Percentiles rank a stretch among this genome's conserved stretches.
These are phyloP conservation scores for Aspergillus nomiae DNA, from an alignment of 2,329 filamentous ascomycete species.

Conservation along the genomic window DNA sequence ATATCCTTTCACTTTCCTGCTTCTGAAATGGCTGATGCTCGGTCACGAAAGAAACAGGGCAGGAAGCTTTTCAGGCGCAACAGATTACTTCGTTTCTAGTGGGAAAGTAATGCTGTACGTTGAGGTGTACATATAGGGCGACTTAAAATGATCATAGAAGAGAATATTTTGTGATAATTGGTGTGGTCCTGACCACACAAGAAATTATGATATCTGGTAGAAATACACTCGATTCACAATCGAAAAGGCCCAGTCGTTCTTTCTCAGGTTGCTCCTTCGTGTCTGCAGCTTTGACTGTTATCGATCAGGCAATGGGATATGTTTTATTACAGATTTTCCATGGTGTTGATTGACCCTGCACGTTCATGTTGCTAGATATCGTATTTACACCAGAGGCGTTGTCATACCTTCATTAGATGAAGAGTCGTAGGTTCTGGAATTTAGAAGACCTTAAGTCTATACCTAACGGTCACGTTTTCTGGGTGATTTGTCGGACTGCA, in stretches of 20 bases:
- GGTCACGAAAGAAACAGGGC: not conserved
- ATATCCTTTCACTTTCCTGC: not conserved
- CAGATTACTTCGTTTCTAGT: not conserved
- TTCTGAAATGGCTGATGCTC: not conserved
- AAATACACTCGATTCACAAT: not conserved
- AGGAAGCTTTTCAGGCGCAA: not conserved
- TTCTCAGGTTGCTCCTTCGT: not conserved
- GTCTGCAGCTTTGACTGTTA: not conserved
- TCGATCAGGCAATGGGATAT: not conserved
- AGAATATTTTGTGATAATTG: not conserved
- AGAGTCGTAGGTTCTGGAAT: not conserved
- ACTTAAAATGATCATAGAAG: not conserved
- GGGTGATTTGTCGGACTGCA: not conserved
- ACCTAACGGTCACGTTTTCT: not conserved
- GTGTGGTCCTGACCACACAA: not conserved
- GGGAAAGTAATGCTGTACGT: not conserved
- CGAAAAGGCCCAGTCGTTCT: not conserved
- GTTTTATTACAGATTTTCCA: not conserved
- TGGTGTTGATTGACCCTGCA: not conserved
- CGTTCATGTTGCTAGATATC: not conserved
- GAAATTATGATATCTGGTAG: not conserved
- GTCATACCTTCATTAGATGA: not conserved
- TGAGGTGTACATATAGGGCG: not conserved
- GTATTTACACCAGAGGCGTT: not conserved
- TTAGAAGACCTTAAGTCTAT: not conserved